Evolutionary conservation across 2,329 filamentous ascomycete genomes (phyloP).

Genomic region (Ceratocystis variospora): DNA sequence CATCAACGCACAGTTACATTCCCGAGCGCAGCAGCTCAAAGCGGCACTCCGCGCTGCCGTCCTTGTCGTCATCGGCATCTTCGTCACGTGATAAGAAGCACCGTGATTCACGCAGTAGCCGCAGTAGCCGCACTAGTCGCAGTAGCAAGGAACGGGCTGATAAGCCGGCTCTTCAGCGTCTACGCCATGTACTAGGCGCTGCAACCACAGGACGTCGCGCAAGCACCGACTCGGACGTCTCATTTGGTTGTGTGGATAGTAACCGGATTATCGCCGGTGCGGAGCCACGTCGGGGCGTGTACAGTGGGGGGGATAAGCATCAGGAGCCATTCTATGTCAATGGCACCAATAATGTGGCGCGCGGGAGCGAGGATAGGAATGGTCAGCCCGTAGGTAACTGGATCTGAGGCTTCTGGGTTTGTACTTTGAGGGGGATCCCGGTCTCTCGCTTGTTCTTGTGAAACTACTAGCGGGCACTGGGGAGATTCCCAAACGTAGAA

Average conservation of each 20-base stretch:
- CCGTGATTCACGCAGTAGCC: neutral
- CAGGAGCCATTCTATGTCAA: constrained; percentile 7
- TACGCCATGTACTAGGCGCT: neutral
- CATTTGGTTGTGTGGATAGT: constrained; percentile 18
- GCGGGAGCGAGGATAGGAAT: neutral
- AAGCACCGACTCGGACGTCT: constrained; percentile 6
- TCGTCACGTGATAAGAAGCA: neutral
- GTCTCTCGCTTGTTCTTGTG: too few species aligned
- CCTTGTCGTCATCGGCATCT: neutral
- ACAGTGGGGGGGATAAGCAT: neutral
- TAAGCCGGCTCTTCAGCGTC: neutral
- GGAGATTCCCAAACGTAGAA: too few species aligned
- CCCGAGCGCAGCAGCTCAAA: constrained; percentile 2
- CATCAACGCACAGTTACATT: neutral
- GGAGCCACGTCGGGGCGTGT: neutral
- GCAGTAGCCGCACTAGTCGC: neutral
- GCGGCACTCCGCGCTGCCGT: neutral
- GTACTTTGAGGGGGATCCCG: too few species aligned
- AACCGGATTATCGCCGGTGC: constrained; percentile 9
- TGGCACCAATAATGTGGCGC: constrained; percentile 7
- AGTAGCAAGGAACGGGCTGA: constrained; percentile 1
- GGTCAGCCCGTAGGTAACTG: neutral
- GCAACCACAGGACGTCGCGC: neutral
- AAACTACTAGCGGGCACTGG: too few species aligned
- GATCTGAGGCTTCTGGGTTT: neutral